phyloP scores from a whole-genome alignment of 208 protist genomes.

The Leishmania martiniquensis region DNA sequence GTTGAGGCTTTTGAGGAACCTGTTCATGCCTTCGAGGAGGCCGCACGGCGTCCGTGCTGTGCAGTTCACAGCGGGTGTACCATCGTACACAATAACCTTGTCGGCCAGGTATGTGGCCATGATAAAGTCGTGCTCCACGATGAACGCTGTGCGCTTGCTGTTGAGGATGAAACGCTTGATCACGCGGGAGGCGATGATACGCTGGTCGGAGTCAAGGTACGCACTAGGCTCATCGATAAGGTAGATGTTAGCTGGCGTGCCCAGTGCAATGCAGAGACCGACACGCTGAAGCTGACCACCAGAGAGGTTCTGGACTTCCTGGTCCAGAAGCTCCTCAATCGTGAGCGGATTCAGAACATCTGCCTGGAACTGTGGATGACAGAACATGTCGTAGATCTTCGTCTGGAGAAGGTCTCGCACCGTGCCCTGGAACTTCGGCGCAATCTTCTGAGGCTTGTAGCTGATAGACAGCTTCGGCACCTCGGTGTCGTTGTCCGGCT shows the following conservation, averaged over 20 bases:
- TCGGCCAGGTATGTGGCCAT: constrained; percentile 99
- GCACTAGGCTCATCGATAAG: constrained; percentile 99
- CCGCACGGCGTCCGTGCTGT: constrained; percentile 90
- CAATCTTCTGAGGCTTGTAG: constrained; percentile 99
- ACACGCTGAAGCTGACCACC: constrained; percentile 99
- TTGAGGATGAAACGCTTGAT: constrained; percentile 99
- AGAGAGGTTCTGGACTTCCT: constrained; percentile 98
- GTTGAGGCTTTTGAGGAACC: constrained; percentile 97
- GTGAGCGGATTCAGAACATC: constrained; percentile 99
- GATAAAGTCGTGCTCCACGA: constrained; percentile 99
- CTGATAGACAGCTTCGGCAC: constrained; percentile 98
- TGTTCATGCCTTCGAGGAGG: constrained; percentile 96
- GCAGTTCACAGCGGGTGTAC: constrained; percentile 95
- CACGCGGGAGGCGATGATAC: constrained; percentile 98
- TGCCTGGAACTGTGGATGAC: constrained; percentile 98
- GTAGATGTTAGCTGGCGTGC: constrained; percentile 99
- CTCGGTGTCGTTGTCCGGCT: constrained; percentile 83
- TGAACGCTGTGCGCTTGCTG: constrained; percentile 99
- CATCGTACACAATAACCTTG: constrained; percentile 99
- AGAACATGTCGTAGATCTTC: constrained; percentile 97
- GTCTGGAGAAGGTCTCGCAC: constrained; percentile 97
- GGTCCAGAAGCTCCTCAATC: constrained; percentile 98
- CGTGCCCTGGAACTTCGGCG: constrained; percentile 97
- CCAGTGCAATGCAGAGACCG: constrained; percentile 98
- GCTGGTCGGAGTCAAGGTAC: constrained; percentile 99